Percentiles rank a stretch among this genome's conserved stretches.
Conservation (phyloP, 192 early-diverging fungal genomes). For the Spinellus fusiger region DNA sequence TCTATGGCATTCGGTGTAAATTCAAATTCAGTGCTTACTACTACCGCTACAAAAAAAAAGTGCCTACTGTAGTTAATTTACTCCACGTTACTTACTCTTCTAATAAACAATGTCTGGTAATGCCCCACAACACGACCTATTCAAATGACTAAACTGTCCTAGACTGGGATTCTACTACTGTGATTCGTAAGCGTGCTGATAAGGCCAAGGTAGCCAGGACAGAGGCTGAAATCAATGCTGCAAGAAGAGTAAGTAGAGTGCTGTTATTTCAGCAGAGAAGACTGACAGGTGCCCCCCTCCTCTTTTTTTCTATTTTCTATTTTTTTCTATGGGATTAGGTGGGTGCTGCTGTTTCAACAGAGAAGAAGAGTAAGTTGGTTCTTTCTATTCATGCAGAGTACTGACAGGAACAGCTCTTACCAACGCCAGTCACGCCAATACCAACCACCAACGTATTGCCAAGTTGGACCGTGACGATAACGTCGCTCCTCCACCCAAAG, state of each 20-base stretch:
- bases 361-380: slow-evolving; percentile 60
- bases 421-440: slow-evolving; percentile 54
- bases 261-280: neutral
- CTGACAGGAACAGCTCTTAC: slow-evolving; percentile 25
- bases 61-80: no score
- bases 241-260: slow-evolving; percentile 54
- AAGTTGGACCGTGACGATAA: slow-evolving; percentile 87
- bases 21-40: no score
- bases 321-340: slow-evolving; percentile 12
- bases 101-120: no score
- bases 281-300: neutral
- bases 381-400: neutral
- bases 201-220: slow-evolving; percentile 55
- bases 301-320: neutral
- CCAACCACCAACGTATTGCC: slow-evolving; percentile 72
- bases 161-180: slow-evolving; percentile 71
- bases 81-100: no score
- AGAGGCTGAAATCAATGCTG: slow-evolving; percentile 65
- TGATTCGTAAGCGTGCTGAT: slow-evolving; percentile 73
- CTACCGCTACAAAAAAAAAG: no score
- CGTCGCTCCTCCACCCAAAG: slow-evolving; percentile 60
- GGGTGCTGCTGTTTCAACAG: slow-evolving; percentile 63
- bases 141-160: no score
- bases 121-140: no score
- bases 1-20: no score